These are phyloP conservation scores for Diaporthe sp. DNA, from an alignment of 2,329 filamentous ascomycete genomes.

Conservation along the genomic window DNA sequence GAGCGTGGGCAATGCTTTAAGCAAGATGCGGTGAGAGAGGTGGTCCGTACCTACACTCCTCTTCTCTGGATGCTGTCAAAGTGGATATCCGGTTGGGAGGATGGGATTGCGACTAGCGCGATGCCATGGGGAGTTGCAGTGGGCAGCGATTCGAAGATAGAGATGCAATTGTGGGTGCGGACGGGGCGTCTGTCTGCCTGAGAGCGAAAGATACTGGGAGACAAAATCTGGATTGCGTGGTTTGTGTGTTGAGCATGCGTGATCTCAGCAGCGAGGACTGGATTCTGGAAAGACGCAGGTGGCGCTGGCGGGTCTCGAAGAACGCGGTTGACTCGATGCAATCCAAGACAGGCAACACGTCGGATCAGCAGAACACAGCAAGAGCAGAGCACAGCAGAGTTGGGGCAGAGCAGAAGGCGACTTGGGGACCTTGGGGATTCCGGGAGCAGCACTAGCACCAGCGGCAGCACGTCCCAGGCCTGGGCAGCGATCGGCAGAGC, in stretches of 20 bases:
- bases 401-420: slow-evolving; percentile 20
- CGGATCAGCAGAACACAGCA: slow-evolving; percentile 7
- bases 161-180: slow-evolving; percentile 25
- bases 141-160: slow-evolving; percentile 22
- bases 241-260: slow-evolving; percentile 21
- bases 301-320: slow-evolving; percentile 28
- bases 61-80: slow-evolving; percentile 35
- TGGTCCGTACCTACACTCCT: slow-evolving; percentile 37
- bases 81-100: slow-evolving; percentile 36
- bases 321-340: slow-evolving; percentile 30
- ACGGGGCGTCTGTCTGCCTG: slow-evolving; percentile 1
- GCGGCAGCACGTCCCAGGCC: slow-evolving; percentile 3
- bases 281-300: slow-evolving; percentile 24
- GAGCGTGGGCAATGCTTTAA: slow-evolving; percentile 28
- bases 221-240: not conserved
- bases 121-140: slow-evolving; percentile 31
- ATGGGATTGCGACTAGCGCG: slow-evolving; percentile 36
- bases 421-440: slow-evolving; percentile 17
- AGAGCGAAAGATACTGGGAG: slow-evolving; percentile 7
- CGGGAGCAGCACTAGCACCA: slow-evolving; percentile 12
- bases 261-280: slow-evolving; percentile 15
- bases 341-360: slow-evolving; percentile 12
- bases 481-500: slow-evolving; percentile 10
- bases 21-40: slow-evolving; percentile 41
- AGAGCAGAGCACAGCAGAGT: slow-evolving; percentile 3